Conservation (phyloP, 495 filamentous ascomycete genomes). For the Hypoxylon fragiforme region DNA sequence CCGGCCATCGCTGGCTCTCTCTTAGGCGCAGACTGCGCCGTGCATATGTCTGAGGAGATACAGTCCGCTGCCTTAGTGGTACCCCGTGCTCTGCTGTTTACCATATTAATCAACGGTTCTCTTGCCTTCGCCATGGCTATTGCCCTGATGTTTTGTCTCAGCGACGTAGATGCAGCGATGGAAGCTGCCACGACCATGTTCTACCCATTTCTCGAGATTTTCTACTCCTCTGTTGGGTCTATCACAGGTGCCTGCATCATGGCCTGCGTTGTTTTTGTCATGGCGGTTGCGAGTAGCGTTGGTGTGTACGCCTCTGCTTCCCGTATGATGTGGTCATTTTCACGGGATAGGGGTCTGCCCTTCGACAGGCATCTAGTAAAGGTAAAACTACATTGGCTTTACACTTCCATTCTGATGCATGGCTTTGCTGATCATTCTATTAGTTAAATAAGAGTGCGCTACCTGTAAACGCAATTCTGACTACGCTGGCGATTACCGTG, state of each 20-base stretch:
- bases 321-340: conserved; percentile 59
- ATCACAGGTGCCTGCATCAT: conserved; percentile 48
- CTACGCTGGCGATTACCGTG: conserved; percentile 52
- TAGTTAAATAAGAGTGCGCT: conserved; percentile 40
- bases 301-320: conserved; percentile 54
- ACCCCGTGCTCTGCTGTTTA: conserved; percentile 50
- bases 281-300: conserved; percentile 47
- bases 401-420: not conserved
- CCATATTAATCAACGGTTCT: conserved; percentile 45
- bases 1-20: conserved; percentile 16
- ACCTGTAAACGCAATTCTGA: conserved; percentile 52
- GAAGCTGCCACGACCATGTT: conserved; percentile 29
- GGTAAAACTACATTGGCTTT: conserved; percentile 36
- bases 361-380: conserved; percentile 47
- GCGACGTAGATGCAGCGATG: conserved; percentile 47
- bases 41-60: conserved; percentile 60
- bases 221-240: conserved; percentile 45
- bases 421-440: conserved; percentile 29
- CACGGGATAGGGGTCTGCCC: conserved; percentile 56
- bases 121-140: conserved; percentile 55
- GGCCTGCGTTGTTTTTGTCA: conserved; percentile 48
- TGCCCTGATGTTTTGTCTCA: conserved; percentile 52
- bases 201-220: conserved; percentile 57
- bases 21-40: conserved; percentile 36
- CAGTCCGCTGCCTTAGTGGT: conserved; percentile 49